phyloP scores from a whole-genome alignment of 176 grass and related monocot genomes.

The Elaeis guineensis region DNA sequence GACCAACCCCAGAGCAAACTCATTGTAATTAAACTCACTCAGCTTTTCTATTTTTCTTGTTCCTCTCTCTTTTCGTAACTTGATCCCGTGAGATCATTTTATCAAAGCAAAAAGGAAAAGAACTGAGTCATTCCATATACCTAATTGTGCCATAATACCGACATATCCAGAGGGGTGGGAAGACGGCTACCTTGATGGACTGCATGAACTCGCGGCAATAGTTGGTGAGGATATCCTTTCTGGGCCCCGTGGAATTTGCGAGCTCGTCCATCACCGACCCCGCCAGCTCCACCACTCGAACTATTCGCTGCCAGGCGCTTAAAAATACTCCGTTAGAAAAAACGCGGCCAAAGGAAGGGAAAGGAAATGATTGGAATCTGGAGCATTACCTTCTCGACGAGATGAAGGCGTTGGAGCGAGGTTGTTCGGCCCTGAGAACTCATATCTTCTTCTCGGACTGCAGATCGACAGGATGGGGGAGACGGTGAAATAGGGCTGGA shows the following conservation, averaged over 20 bases:
- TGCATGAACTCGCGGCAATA: constrained; percentile 79
- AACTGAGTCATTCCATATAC: too few species aligned
- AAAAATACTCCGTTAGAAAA: background rate
- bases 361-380: too few species aligned
- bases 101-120: too few species aligned
- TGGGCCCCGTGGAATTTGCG: constrained; percentile 49
- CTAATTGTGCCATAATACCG: too few species aligned
- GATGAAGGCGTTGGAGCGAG: constrained; percentile 77
- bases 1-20: too few species aligned
- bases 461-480: too few species aligned
- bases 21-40: too few species aligned
- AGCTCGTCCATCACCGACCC: constrained; percentile 90
- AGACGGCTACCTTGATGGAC: constrained; percentile 44
- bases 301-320: constrained; percentile 34
- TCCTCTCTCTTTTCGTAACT: too few species aligned
- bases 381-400: constrained; percentile 57
- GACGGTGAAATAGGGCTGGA: too few species aligned
- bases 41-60: too few species aligned
- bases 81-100: too few species aligned
- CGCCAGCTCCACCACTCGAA: constrained; percentile 62
- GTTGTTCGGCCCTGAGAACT: constrained; percentile 45
- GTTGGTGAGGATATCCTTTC: constrained; percentile 26
- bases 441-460: constrained; percentile 10
- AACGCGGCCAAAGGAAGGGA: background rate
- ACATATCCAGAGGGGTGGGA: too few species aligned